Conservation (phyloP, 371 early-diverging fungal genomes). For the Amoeboaphelidium protococcarum region DNA sequence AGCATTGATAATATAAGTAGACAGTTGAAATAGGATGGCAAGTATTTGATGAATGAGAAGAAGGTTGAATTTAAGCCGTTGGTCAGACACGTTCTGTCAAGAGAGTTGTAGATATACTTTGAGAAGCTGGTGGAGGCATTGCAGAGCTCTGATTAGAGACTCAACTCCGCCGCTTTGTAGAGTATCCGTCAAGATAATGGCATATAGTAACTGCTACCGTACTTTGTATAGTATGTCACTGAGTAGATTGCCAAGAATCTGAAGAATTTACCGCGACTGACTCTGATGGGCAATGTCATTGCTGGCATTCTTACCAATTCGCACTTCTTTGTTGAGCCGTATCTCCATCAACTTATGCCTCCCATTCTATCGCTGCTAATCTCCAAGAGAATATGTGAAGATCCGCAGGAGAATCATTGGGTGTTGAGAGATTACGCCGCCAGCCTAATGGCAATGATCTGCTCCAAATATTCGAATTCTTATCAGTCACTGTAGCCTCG, state of each 20-base stretch:
- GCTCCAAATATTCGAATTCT: constrained; percentile 33
- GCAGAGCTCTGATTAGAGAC: constrained; percentile 35
- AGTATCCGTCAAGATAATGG: constrained; percentile 72
- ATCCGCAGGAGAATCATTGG: constrained; percentile 43
- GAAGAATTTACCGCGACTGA: constrained; percentile 31
- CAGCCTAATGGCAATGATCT: constrained; percentile 33
- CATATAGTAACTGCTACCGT: constrained; percentile 89
- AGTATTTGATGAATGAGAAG: not conserved
- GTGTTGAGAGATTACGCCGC: constrained; percentile 50
- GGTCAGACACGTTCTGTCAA: constrained; percentile 77
- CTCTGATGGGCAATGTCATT: constrained; percentile 52
- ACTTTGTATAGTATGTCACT: constrained; percentile 86
- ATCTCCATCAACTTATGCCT: constrained; percentile 94
- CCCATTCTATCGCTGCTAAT: constrained; percentile 83
- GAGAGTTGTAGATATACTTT: constrained; percentile 88
- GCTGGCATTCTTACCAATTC: constrained; percentile 63
- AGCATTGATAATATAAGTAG: not conserved
- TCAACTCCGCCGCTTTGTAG: constrained; percentile 51
- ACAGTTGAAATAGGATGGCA: constrained; percentile 1
- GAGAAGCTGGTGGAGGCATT: constrained; percentile 76
- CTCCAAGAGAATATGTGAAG: constrained; percentile 46
- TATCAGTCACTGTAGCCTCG: constrained; percentile 70
- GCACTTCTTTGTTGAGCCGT: constrained; percentile 81
- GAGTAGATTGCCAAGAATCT: constrained; percentile 55
- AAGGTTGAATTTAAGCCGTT: constrained; percentile 26